phyloP scores from a whole-genome alignment of 1,284 basidiomycete genomes.

The Spongiforma sp. region DNA sequence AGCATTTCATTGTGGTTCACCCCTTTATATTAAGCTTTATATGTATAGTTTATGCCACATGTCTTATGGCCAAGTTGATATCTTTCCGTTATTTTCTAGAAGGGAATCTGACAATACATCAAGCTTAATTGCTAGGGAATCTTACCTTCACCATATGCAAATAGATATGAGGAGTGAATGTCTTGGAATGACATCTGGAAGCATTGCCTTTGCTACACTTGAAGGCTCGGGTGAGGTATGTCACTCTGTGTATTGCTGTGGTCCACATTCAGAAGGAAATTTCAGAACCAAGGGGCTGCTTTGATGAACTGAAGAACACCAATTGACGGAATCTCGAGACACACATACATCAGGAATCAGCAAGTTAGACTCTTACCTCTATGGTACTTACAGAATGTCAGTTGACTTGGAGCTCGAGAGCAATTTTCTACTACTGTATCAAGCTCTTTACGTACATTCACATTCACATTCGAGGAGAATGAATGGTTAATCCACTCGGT shows the following conservation, averaged over 20 bases:
- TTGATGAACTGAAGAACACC: too few species aligned
- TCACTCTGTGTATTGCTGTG: background rate
- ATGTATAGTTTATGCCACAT: conserved; percentile 30
- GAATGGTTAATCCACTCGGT: conserved; percentile 43
- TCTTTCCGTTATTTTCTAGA: background rate
- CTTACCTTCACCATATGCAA: conserved; percentile 21
- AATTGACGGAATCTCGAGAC: too few species aligned
- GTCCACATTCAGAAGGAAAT: background rate
- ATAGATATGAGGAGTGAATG: background rate
- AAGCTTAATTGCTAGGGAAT: conserved; percentile 34
- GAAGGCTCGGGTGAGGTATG: conserved; percentile 11
- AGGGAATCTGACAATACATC: conserved; percentile 1
- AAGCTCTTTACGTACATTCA: background rate
- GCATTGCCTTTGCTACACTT: conserved; percentile 17
- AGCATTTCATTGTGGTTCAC: background rate
- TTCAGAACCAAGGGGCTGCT: background rate
- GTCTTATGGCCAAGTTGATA: conserved; percentile 34
- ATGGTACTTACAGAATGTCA: too few species aligned
- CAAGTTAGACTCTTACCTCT: too few species aligned
- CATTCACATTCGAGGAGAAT: conserved; percentile 7
- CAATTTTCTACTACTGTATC: background rate
- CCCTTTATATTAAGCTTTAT: background rate
- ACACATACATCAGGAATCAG: too few species aligned
- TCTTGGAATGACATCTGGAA: background rate
- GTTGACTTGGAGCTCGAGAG: too few species aligned